These are phyloP conservation scores for Sphaerobolus stellatus DNA, from an alignment of 1,284 basidiomycete species.

Conservation along the genomic window DNA sequence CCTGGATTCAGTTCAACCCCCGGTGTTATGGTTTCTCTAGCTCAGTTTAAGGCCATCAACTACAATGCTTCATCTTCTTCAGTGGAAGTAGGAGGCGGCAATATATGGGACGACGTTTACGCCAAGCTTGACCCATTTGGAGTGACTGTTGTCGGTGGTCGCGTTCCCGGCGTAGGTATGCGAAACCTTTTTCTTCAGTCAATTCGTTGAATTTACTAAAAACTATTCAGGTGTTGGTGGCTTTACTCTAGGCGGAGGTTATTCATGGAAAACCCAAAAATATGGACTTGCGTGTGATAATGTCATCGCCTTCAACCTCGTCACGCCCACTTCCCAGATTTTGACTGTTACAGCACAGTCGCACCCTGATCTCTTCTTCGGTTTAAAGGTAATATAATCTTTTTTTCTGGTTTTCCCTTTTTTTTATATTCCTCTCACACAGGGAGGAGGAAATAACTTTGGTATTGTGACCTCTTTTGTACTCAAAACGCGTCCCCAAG, in stretches of 20 bases:
- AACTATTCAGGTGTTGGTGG: neutral
- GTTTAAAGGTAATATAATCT: no score
- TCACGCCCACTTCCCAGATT: slow-evolving; percentile 21
- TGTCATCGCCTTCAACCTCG: slow-evolving; percentile 19
- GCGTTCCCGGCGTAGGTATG: slow-evolving; percentile 19
- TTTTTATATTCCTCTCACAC: no score
- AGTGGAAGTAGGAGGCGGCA: slow-evolving; percentile 19
- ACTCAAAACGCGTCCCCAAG: neutral
- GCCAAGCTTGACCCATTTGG: slow-evolving; percentile 14
- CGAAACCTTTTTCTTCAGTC: neutral
- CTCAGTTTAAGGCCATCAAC: slow-evolving; percentile 18
- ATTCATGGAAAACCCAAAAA: slow-evolving; percentile 22
- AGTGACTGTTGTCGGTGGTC: slow-evolving; percentile 22
- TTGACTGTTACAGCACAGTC: slow-evolving; percentile 33
- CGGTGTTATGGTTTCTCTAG: slow-evolving; percentile 26
- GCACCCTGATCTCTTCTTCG: slow-evolving; percentile 13
- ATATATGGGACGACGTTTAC: slow-evolving; percentile 27
- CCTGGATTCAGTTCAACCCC: slow-evolving; percentile 22
- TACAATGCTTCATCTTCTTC: slow-evolving; percentile 12
- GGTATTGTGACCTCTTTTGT: slow-evolving; percentile 9
- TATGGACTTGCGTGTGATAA: slow-evolving; percentile 23
- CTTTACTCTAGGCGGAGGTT: slow-evolving; percentile 15
- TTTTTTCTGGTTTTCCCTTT: no score
- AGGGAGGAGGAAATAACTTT: slow-evolving; percentile 12
- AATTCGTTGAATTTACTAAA: neutral